Base-by-base conservation (phyloP, 2,329 filamentous ascomycete species). In the Penicillium thymicola region DNA sequence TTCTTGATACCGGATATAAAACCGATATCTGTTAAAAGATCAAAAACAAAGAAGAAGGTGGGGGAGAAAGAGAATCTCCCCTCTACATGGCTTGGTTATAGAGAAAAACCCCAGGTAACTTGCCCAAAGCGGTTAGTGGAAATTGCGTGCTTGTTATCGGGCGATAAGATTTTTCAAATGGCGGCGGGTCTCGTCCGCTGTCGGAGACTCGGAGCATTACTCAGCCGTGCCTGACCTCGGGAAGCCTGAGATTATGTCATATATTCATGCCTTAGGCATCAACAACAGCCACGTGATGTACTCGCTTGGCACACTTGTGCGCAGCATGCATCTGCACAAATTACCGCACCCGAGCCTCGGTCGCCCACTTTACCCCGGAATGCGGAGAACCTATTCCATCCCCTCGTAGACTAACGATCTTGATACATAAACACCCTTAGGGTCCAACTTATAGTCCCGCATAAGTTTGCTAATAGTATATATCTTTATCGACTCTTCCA, bases 71-170 rank as follows among this genome's bases (percentile, higher is more conserved):
- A 62, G 54, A 60, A 55, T 56, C 41, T 58, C 52, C 57, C 61
- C 59, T 60, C 55, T 54, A 40, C 48, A 49, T 51, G 10, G 16
- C 38, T 51, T 51, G 48, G 41, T 55, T 66, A 67, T 70, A 67
- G 65, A 69, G 69, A 66, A 63, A 57, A 47, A 51, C 65, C 65
- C 65, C 60, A 65, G 60, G 40, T 55, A 63, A 57, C 18, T 65
- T 70, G 46, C 68, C 69, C n/a, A 47, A 65, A 67, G 38, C 55
- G 67, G 57, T 50, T 73, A 73, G 71, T 60, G 67, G 60, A 59
- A 63, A 72, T 72, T 69, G 67, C 68, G 68, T 65, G 70, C 71
- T 62, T 61, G 64, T 71, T 70, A 72, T 68, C 65, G 66, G 43
- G 34, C 51, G 51, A 62, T 65, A 59, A 60, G 30, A 34, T 21